Base-by-base conservation (phyloP, 768 basidiomycete species). In the Gautieria morchelliformis region DNA sequence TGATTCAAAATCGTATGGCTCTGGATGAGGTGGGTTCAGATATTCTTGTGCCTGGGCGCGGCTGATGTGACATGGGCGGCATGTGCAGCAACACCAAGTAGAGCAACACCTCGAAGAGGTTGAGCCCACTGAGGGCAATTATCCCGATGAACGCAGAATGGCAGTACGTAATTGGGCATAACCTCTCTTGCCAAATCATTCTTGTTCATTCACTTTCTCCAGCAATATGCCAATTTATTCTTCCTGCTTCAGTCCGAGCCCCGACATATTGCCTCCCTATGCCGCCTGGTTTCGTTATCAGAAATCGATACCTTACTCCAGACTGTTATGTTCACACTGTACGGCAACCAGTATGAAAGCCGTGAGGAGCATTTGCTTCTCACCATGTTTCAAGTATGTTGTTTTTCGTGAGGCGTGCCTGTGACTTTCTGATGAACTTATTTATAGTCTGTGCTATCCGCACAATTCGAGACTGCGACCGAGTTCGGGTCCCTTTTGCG, bases 291-390 rank as follows among this genome's bases (percentile, higher is more conserved):
- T 71, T 92, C 88, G 62, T 74, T 99, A 40, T 84, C 89, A 48
- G 96, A 99, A 75, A 98, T 99, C 67, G 96, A 99, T 71, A 98
- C 96, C 47, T 87, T 99, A 59, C 83, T 99, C 27, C 96, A 99
- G 70, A 99, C 96, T 2, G 96, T 99, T 71, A 99, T 99, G 96
- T 99, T 99, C 74, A 98, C 96, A 17, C 82, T 99, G 30, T 99
- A 98, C 69, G 96, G 96, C 61, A 95, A 99, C 76, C 95, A 98
- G 75, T 95, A 98, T 74, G 93, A 97, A 75, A 91, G 89, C 68
- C 78, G 95, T 64, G 96, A 99, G 74, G 96, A 99, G 73, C 96
- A 99, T 71, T 74, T 99, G 42, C 85, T 99, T 62, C 79, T 99
- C 61, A 98, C 96, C 53, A 99, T 99, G 96, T 99, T 99, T 74